These are phyloP conservation scores for Sporothrix luriei DNA, from an alignment of 2,329 filamentous ascomycete species.

Conservation along the genomic window DNA sequence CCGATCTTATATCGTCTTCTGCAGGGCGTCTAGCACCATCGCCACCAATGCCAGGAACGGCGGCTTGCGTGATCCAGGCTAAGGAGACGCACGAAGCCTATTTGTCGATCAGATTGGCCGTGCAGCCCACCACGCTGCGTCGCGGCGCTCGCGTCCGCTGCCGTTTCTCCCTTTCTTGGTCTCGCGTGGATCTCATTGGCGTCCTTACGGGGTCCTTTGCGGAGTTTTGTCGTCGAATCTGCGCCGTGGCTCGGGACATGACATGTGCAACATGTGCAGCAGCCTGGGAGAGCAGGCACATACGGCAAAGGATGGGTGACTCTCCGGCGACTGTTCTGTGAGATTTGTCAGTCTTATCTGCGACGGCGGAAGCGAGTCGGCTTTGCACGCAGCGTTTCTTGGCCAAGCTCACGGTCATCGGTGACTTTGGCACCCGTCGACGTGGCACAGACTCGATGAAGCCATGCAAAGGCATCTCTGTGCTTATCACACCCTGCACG, in stretches of 20 bases:
- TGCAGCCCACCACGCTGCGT: neutral
- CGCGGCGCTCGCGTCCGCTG: conserved; percentile 5
- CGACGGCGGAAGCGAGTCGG: conserved; percentile 10
- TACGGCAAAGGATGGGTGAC: neutral
- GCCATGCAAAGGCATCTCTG: neutral
- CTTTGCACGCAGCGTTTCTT: neutral
- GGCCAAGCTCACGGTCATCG: neutral
- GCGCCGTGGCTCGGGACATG: neutral
- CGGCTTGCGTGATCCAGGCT: conserved; percentile 34
- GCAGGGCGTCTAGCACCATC: conserved; percentile 23
- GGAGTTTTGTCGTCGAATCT: conserved; percentile 10
- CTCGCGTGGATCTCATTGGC: neutral
- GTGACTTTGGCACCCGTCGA: conserved; percentile 10
- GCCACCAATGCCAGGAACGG: conserved; percentile 24
- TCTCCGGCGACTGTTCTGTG: neutral
- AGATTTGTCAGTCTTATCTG: neutral
- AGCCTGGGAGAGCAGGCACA: neutral
- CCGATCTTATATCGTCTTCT: conserved; percentile 20
- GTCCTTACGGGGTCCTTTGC: neutral
- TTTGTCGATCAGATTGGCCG: conserved; percentile 11
- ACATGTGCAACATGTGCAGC: conserved; percentile 18
- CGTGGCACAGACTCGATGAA: neutral
- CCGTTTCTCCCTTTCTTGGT: neutral
- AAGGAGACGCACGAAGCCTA: conserved; percentile 30
- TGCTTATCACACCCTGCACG: neutral